A percentile compares a stretch with the other conserved stretches of the same genome.
Conservation (phyloP, 768 basidiomycete genomes). For the Boletus edulis region DNA sequence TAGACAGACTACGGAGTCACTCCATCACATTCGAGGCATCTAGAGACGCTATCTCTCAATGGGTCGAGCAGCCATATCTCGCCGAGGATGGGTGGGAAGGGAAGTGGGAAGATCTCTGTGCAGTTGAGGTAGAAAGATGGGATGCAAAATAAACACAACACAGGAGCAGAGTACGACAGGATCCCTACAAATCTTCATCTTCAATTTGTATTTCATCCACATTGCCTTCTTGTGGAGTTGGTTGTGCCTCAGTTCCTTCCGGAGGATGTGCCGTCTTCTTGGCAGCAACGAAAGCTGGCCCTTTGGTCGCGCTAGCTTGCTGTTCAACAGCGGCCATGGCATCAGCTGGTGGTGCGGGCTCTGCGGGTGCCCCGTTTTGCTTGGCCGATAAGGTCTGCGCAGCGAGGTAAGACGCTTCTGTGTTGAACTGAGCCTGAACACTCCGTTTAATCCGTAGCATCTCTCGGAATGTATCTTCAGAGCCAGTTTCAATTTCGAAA, state of each 20-base stretch:
- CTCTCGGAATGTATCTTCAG: slow-evolving; percentile 96
- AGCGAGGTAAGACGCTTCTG: slow-evolving; percentile 89
- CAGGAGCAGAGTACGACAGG: slow-evolving; percentile 15
- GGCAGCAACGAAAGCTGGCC: slow-evolving; percentile 78
- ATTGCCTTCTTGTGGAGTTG: slow-evolving; percentile 42
- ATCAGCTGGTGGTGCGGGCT: slow-evolving; percentile 51
- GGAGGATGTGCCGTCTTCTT: slow-evolving; percentile 47
- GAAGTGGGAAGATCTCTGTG: slow-evolving; percentile 77
- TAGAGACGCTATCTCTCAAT: slow-evolving; percentile 56
- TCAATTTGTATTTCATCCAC: slow-evolving; percentile 87
- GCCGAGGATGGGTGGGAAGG: slow-evolving; percentile 68
- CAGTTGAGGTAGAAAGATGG: slow-evolving; percentile 76
- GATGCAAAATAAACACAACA: slow-evolving; percentile 32
- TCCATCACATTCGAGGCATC: slow-evolving; percentile 69
- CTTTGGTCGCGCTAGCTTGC: slow-evolving; percentile 53
- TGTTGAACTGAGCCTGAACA: slow-evolving; percentile 98
- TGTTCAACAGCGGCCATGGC: slow-evolving; percentile 87
- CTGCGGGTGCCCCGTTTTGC: slow-evolving; percentile 49
- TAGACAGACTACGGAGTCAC: slow-evolving; percentile 60
- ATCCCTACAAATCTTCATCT: slow-evolving; percentile 62
- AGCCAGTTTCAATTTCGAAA: slow-evolving; percentile 98
- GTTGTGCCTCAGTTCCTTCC: slow-evolving; percentile 38
- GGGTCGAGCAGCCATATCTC: slow-evolving; percentile 69
- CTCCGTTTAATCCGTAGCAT: slow-evolving; percentile 96
- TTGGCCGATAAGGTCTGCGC: slow-evolving; percentile 81